phyloP scores from a whole-genome alignment of 495 filamentous ascomycete species.

The Trichodelitschia bisporula region DNA sequence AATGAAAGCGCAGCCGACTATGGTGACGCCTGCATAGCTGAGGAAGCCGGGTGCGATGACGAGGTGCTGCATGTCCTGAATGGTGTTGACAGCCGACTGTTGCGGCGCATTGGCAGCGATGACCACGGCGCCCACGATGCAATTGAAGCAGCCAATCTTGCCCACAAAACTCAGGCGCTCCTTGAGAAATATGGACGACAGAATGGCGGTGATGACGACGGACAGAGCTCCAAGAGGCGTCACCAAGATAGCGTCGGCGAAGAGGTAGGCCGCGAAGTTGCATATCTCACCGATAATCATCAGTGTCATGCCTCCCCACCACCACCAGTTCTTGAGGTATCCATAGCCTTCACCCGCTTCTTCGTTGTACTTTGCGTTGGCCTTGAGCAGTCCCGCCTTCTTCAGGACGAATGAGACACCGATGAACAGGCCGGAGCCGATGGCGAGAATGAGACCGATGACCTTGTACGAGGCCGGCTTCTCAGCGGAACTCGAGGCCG shows the following conservation, averaged over 20 bases:
- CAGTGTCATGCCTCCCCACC: slow-evolving; percentile 91
- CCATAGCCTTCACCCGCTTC: slow-evolving; percentile 93
- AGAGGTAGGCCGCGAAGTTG: slow-evolving; percentile 94
- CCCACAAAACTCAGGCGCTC: slow-evolving; percentile 88
- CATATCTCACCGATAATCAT: slow-evolving; percentile 95
- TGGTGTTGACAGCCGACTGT: slow-evolving; percentile 61
- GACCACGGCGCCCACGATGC: slow-evolving; percentile 78
- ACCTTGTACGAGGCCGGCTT: slow-evolving; percentile 53
- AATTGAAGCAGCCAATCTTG: slow-evolving; percentile 85
- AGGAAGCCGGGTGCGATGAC: slow-evolving; percentile 77
- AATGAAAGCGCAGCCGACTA: slow-evolving; percentile 43
- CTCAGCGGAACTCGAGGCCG: slow-evolving; percentile 4
- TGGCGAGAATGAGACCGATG: slow-evolving; percentile 65
- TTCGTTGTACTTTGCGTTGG: slow-evolving; percentile 91
- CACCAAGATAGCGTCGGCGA: slow-evolving; percentile 90
- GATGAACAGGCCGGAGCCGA: slow-evolving; percentile 81
- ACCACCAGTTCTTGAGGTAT: slow-evolving; percentile 85
- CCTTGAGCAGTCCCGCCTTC: slow-evolving; percentile 71
- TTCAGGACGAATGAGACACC: slow-evolving; percentile 90
- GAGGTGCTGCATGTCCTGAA: slow-evolving; percentile 80
- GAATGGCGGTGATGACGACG: slow-evolving; percentile 77
- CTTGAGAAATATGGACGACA: slow-evolving; percentile 91
- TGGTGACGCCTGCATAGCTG: slow-evolving; percentile 59
- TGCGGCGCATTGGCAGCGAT: slow-evolving; percentile 85
- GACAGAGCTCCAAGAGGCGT: slow-evolving; percentile 87